phyloP scores from a whole-genome alignment of 805 yeast genomes.

The Starmerella davenportii region DNA sequence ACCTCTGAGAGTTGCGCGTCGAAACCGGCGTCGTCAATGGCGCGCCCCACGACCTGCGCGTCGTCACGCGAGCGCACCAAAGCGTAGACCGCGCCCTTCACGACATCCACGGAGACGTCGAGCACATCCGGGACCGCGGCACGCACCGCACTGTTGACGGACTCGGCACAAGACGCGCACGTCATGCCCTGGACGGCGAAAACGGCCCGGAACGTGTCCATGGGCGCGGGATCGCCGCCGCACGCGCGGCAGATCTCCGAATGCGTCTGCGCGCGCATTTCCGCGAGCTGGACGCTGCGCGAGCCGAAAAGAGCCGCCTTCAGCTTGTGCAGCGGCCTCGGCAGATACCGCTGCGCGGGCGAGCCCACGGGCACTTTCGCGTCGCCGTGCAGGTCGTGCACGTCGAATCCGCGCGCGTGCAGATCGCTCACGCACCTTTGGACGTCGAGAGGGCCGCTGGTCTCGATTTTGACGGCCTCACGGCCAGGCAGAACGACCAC shows the following conservation, averaged over 20 bases:
- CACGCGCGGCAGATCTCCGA: conserved; percentile 11
- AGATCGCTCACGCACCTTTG: conserved; percentile 9
- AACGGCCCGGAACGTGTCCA: conserved; percentile 29
- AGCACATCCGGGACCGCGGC: conserved; percentile 20
- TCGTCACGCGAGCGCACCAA: conserved; percentile 35
- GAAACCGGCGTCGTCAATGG: conserved; percentile 31
- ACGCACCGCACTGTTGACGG: conserved; percentile 30
- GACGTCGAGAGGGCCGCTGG: conserved; percentile 10
- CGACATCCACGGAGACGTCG: conserved; percentile 33
- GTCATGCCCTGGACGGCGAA: conserved; percentile 50
- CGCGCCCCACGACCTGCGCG: conserved; percentile 32
- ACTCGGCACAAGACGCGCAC: conserved; percentile 41
- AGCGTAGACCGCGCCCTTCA: conserved; percentile 36
- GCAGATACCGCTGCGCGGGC: background rate
- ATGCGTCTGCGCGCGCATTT: conserved; percentile 8
- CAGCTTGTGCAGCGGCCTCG: conserved; percentile 1
- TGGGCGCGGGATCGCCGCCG: conserved; percentile 16
- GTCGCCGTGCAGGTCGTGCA: conserved; percentile 9
- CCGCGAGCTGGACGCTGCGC: conserved; percentile 2
- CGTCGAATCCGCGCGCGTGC: conserved; percentile 18
- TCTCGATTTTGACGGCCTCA: conserved; percentile 17
- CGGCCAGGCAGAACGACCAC: conserved; percentile 18
- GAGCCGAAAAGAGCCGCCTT: background rate
- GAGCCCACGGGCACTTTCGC: background rate
- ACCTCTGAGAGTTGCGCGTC: conserved; percentile 39